Evolutionary conservation across 169 alveolate species (phyloP), one percentile per base, ranked within the genome.

Genomic region (Nephromyces sp.): DNA sequence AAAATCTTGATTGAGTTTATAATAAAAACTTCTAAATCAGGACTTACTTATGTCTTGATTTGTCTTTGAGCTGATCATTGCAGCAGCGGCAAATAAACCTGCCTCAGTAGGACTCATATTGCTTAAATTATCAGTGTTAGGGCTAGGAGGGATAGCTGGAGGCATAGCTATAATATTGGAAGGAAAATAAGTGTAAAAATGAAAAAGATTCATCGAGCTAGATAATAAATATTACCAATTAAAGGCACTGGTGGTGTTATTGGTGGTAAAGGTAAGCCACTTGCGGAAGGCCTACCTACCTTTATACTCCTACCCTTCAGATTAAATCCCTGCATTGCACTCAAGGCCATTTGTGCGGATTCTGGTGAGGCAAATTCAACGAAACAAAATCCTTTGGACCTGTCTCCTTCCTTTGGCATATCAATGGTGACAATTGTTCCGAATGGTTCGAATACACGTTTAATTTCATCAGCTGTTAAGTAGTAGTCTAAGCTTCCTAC

Each of bases 321-420:
- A 29, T 75, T 81, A 31, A 82, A 82, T 63, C 78, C 68, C 63
- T 79, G 84, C 87, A 82, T 82, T 21, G 87, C 78, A 29, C 82
- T 75, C 3, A 82, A 65, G 21, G 87, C 85, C 87, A 82, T 82
- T 28, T 82, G 81, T 0, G 88, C 88, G 4, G 88, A 73, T 76
- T 83, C 88, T 21, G 84, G 88, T 1, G 85, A 34, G n/a, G 88
- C 73, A 66, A 72, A 83, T 66, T 83, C 88, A 27, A 83, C 77
- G 62, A 83, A 83, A 61, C 88, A 83, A 66, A 83, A 83, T 30
- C 88, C 88, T 52, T 83, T 83, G 32, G 88, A 81, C 57, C 88
- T 84, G 65, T 76, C 82, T 1, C 88, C 88, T 43, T 83, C 88
- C 67, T 83, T 80, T 66, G 88, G 88, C 88, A 83, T 83, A 30